Base-by-base conservation (phyloP, 768 basidiomycete species). In the Lentinus tigrinus region DNA sequence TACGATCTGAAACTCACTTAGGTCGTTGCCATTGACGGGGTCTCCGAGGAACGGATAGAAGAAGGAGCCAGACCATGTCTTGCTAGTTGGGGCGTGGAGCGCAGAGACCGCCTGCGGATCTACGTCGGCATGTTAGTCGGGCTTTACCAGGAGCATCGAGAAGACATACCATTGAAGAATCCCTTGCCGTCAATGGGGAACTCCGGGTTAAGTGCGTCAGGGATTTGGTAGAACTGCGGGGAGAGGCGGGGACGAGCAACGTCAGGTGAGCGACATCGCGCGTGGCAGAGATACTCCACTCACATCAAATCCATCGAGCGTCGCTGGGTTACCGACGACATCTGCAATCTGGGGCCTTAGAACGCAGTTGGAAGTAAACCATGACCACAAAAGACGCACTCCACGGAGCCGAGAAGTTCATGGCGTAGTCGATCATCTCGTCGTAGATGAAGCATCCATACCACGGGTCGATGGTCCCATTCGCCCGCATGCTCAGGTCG, bases 381-480 rank as follows among this genome's bases (percentile, higher is more conserved):
- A 27, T 23, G 26, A 23, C 16, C 26, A 43, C 11, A 11, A 42
- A 28, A n/a, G 19, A 67, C 74, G 21, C 37, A 75, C 74, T 70
- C 81, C 80, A 82, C 1, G 89, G 89, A 66, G 78, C 83, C 0
- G 88, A 87, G 65, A 77, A 89, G 66, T 91, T 91, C 57, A 83
- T 51, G 16, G 88, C 85, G 62, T 90, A 90, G 70, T 90, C 88
- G 31, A 87, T 64, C 71, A 85, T 80, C 73, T 86, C 82, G 56
- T 85, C 81, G 47, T 82, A 78, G 11, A 89, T 67, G 54, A 83
- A 75, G 70, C 89, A 91, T 9, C 68, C 67, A 44, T 74, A 74
- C 55, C 67, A 73, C 36, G 73, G 64, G 54, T 74, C 70, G 43
- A 73, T 78, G 2, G 81, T 82, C 9, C 79, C 84, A 60, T 83